These are phyloP conservation scores for Rosa chinensis DNA, from an alignment of 306 rosid genomes.

Conservation along the genomic window DNA sequence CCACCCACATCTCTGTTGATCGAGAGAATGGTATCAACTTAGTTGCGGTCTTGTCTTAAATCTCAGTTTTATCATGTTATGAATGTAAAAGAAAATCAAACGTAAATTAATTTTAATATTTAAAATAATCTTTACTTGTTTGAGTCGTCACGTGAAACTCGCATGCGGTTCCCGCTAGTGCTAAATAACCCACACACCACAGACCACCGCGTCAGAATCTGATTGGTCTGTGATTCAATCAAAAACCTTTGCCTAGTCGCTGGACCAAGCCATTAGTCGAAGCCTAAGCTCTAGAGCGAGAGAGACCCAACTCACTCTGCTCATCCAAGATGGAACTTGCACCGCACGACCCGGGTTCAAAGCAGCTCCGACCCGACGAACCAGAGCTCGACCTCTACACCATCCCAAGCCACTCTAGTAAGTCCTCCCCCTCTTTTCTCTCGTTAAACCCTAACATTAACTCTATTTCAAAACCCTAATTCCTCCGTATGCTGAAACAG, in stretches of 20 bases:
- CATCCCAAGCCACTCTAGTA: slow-evolving; percentile 87
- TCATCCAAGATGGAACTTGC: slow-evolving; percentile 51
- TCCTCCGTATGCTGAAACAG: background rate
- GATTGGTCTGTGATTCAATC: slow-evolving; percentile 17
- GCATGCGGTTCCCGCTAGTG: background rate
- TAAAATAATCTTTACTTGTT: background rate
- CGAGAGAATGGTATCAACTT: too few relatives aligned
- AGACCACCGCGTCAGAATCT: background rate
- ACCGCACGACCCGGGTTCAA: slow-evolving; percentile 44
- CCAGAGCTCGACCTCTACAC: slow-evolving; percentile 94
- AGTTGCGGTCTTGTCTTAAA: too few relatives aligned
- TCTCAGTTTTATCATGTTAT: too few relatives aligned
- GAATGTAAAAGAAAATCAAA: too few relatives aligned
- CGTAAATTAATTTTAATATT: too few relatives aligned
- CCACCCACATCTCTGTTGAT: too few relatives aligned
- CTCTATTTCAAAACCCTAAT: slow-evolving; percentile 26
- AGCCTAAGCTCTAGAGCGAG: background rate
- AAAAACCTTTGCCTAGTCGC: background rate
- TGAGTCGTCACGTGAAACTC: background rate
- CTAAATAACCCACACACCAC: background rate
- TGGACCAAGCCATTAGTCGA: background rate
- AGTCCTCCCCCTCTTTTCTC: slow-evolving; percentile 23
- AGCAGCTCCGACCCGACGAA: slow-evolving; percentile 53
- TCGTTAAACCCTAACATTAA: background rate
- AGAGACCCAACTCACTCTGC: slow-evolving; percentile 18